Conservation (phyloP, 495 filamentous ascomycete genomes). For the Delitschia confertaspora region DNA sequence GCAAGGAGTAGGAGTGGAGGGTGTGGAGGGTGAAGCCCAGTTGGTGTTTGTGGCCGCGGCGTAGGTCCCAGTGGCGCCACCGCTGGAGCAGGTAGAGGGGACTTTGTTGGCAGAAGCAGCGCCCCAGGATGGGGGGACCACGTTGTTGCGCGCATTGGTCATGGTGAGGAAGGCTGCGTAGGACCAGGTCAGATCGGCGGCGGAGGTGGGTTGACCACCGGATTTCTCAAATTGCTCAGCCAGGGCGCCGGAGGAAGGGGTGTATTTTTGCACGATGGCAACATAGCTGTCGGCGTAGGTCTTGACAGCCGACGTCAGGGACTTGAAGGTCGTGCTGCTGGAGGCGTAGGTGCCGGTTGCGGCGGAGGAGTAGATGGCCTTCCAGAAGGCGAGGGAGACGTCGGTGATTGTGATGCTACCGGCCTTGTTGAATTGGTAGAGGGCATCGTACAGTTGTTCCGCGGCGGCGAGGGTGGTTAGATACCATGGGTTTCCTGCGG, state of each 20-base stretch:
- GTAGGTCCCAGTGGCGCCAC: conserved; percentile 42
- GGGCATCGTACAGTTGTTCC: conserved; percentile 56
- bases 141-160: conserved; percentile 36
- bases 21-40: conserved; percentile 44
- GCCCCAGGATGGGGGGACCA: conserved; percentile 48
- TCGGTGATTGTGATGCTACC: conserved; percentile 46
- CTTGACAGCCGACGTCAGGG: conserved; percentile 46
- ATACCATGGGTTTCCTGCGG: conserved; percentile 43
- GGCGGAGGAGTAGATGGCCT: conserved; percentile 42
- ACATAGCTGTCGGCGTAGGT: conserved; percentile 60
- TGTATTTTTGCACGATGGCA: conserved; percentile 44
- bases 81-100: conserved; percentile 48
- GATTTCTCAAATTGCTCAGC: conserved; percentile 52
- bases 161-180: conserved; percentile 57
- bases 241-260: conserved; percentile 44
- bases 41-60: conserved; percentile 36
- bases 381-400: conserved; percentile 50
- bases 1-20: conserved; percentile 30
- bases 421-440: conserved; percentile 50
- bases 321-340: conserved; percentile 40
- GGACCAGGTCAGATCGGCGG: conserved; percentile 59
- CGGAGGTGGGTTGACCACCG: conserved; percentile 46
- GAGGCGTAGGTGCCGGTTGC: conserved; percentile 45
- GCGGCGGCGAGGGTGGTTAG: conserved; percentile 55
- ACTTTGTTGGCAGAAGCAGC: conserved; percentile 45